These are phyloP conservation scores for Piper betle DNA, from an alignment of 164 flowering plant species.

Conservation along the genomic window DNA sequence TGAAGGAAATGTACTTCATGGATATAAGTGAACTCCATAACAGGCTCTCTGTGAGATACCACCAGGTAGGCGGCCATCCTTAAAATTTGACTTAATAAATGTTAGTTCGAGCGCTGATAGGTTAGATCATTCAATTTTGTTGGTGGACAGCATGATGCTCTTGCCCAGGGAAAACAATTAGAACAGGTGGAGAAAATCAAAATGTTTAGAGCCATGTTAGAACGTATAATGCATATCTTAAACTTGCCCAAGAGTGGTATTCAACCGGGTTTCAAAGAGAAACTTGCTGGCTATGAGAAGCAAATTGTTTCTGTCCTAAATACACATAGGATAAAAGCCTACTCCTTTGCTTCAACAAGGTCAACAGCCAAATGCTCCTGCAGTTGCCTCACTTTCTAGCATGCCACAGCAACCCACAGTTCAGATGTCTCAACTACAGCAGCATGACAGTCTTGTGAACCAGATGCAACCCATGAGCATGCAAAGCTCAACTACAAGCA, in stretches of 20 bases:
- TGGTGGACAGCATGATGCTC: constrained; percentile 44
- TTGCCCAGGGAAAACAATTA: constrained; percentile 37
- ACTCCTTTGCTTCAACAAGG: constrained; percentile 38
- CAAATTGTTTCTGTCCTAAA: constrained; percentile 40
- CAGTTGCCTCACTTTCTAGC: constrained; percentile 24
- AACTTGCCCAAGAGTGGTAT: constrained; percentile 37
- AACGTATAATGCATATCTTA: constrained; percentile 37
- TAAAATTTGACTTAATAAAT: too few species aligned
- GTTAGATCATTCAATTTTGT: not conserved
- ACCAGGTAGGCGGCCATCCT: too few species aligned
- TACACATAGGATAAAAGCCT: constrained; percentile 40
- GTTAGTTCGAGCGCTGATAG: too few species aligned
- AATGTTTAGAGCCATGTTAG: constrained; percentile 38
- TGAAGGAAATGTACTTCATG: too few species aligned
- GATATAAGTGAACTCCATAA: too few species aligned
- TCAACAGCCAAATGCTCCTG: constrained; percentile 31
- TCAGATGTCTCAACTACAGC: constrained; percentile 43
- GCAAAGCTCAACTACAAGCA: constrained; percentile 31
- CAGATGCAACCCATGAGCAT: constrained; percentile 48
- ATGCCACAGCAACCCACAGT: constrained; percentile 45
- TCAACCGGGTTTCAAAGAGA: constrained; percentile 35
- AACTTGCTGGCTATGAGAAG: constrained; percentile 52
- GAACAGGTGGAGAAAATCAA: constrained; percentile 55
- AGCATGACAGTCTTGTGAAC: constrained; percentile 64
- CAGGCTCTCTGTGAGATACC: too few species aligned